phyloP scores from a whole-genome alignment of 2,329 filamentous ascomycete genomes.

The Waltergamsia citrina region DNA sequence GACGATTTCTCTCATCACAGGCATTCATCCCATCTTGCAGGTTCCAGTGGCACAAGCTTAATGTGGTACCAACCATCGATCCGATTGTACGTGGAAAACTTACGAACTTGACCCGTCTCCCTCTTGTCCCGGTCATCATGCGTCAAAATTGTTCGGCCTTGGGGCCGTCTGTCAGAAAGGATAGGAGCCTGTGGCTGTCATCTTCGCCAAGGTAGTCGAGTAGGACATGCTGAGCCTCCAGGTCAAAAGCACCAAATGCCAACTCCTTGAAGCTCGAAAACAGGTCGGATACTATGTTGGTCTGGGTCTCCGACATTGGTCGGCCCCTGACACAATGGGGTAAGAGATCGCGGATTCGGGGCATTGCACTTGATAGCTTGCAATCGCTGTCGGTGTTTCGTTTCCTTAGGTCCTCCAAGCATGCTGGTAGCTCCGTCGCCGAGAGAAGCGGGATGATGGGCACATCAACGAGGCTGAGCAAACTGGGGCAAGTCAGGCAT shows the following conservation, averaged over 20 bases:
- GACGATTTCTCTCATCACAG: too few relatives aligned
- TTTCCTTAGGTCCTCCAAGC: conserved; percentile 25
- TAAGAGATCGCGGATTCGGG: conserved; percentile 8
- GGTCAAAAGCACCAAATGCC: conserved; percentile 10
- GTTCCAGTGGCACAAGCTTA: too few relatives aligned
- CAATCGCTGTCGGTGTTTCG: neutral
- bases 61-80: too few relatives aligned
- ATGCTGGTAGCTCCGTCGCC: conserved; percentile 20
- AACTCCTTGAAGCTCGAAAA: conserved; percentile 15
- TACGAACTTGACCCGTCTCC: too few relatives aligned
- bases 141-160: too few relatives aligned
- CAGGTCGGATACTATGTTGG: conserved; percentile 18
- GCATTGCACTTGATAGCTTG: too few relatives aligned
- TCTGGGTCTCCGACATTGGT: conserved; percentile 13
- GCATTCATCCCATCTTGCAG: too few relatives aligned
- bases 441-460: conserved; percentile 32
- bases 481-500: conserved; percentile 12
- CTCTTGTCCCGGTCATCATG: too few relatives aligned
- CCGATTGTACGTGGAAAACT: too few relatives aligned
- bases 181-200: conserved; percentile 17
- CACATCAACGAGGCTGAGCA: conserved; percentile 20
- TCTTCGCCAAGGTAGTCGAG: conserved; percentile 16
- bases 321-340: conserved; percentile 15
- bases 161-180: conserved; percentile 17
- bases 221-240: conserved; percentile 11